Evolutionary conservation across 2,329 filamentous ascomycete species (phyloP), one percentile per base, ranked within the genome.

Genomic region (Biscogniauxia sp.): DNA sequence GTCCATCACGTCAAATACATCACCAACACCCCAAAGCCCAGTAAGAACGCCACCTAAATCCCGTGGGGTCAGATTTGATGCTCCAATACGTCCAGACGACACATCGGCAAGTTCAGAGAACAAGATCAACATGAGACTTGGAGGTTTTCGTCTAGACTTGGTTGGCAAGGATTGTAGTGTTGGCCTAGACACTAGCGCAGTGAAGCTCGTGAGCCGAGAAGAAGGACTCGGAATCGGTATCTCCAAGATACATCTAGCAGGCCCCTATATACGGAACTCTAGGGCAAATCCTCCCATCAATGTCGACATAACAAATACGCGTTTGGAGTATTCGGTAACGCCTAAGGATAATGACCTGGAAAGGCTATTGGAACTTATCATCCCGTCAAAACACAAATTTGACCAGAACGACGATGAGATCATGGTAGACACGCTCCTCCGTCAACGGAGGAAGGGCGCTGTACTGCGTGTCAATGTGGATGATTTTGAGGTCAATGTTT

Each of bases 381-480:
- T 91, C 6, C 96, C 95, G 0, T 97, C 93, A 0, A 95, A 93
- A 65, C 88, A 95, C 73, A 92, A 93, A 64, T 97, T 95, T 68
- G 83, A 88, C 65, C 89, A 94, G 62, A 87, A 88, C 53, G 91
- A 96, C 62, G 92, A 97, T 68, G 94, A 98, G 69, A 96, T 99
- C 62, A 88, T 99, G 81, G 85, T 99, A 20, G 94, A 98, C 68
- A 97, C 92, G 0, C 81, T 99, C 0, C 78, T 98, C 15, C 84
- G 91, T 20, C 95, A 99, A 74, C 83, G 95, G 61, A 85, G 89
- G 57, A 94, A 97, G 75, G 95, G 94, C 0, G 88, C 91, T 9
- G 89, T 98, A 6, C 78, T 97, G 28, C 87, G 92, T 54, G 74
- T 91, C 5, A 87, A 84, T 3, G 72, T 96, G 5, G 87, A 87